A percentile compares a stretch with the other conserved stretches of the same genome.
Conservation (phyloP, 306 rosid genomes). For the Echinosophora koreensis region DNA sequence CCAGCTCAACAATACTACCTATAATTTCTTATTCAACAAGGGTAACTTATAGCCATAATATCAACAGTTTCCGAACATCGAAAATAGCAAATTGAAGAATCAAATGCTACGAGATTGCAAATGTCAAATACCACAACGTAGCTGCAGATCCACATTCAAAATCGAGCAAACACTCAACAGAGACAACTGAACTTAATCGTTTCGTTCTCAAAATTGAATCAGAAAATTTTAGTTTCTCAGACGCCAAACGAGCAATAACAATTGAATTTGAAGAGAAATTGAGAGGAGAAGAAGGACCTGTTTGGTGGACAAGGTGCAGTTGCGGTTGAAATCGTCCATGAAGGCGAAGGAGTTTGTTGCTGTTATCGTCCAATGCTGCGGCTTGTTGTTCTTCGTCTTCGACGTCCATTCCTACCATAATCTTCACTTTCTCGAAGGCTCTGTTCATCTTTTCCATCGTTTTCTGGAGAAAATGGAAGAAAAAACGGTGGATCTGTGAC, state of each 20-base stretch:
- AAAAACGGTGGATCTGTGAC: constrained; percentile 46
- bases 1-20: constrained; percentile 12
- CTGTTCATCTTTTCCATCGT: constrained; percentile 79
- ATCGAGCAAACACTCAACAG: background rate
- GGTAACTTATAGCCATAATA: constrained; percentile 2
- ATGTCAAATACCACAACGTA: constrained; percentile 16
- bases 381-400: constrained; percentile 68
- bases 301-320: constrained; percentile 83
- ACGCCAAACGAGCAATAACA: constrained; percentile 6
- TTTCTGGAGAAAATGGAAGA: constrained; percentile 47
- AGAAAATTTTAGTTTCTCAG: background rate
- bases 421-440: constrained; percentile 84
- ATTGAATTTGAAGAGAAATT: constrained; percentile 5
- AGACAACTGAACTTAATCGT: no score
- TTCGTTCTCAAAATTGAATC: no score
- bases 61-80: constrained; percentile 19
- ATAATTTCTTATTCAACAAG: constrained; percentile 16
- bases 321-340: constrained; percentile 86
- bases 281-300: constrained; percentile 60
- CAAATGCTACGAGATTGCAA: constrained; percentile 19
- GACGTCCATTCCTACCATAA: constrained; percentile 85
- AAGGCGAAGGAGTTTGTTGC: constrained; percentile 55
- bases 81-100: constrained; percentile 19
- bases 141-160: constrained; percentile 35
- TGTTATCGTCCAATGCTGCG: constrained; percentile 49